Conservation (phyloP, 2,329 filamentous ascomycete genomes). For the Parasarocladium wereldwijsianum region DNA sequence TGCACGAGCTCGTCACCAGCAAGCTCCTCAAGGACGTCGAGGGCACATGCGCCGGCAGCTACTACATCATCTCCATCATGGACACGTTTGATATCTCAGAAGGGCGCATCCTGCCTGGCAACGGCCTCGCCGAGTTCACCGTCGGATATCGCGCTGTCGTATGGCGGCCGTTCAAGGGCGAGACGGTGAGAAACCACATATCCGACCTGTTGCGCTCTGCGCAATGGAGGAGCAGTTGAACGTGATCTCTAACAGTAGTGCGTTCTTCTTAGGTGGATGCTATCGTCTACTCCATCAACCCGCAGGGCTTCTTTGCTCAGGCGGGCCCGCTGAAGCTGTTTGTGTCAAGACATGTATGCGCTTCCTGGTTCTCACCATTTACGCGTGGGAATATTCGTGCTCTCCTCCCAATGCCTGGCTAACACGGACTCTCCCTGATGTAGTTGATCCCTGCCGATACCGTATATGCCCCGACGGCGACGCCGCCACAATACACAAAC, state of each 20-base stretch:
- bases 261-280: slow-evolving; percentile 76
- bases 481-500: slow-evolving; percentile 92
- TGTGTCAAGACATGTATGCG: slow-evolving; percentile 65
- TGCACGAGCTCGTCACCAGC: slow-evolving; percentile 79
- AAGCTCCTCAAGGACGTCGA: slow-evolving; percentile 88
- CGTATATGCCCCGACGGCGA: slow-evolving; percentile 89
- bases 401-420: background rate
- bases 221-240: no score
- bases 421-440: slow-evolving; percentile 1
- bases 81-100: slow-evolving; percentile 92
- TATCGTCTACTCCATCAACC: slow-evolving; percentile 80
- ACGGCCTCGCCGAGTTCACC: slow-evolving; percentile 84
- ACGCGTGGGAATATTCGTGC: background rate
- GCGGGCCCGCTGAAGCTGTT: slow-evolving; percentile 68
- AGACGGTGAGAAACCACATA: slow-evolving; percentile 59
- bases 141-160: slow-evolving; percentile 92
- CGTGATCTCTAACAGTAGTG: no score
- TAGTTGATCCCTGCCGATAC: slow-evolving; percentile 85
- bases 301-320: slow-evolving; percentile 79
- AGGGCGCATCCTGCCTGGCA: slow-evolving; percentile 81
- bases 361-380: slow-evolving; percentile 1
- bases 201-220: no score
- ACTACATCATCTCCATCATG: slow-evolving; percentile 97
- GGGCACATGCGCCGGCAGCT: slow-evolving; percentile 86
- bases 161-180: slow-evolving; percentile 94